A percentile compares a stretch with the other conserved stretches of the same genome.
phyloP scores from a whole-genome alignment of 2,329 filamentous ascomycete genomes.

The Stachybotrys elegans region DNA sequence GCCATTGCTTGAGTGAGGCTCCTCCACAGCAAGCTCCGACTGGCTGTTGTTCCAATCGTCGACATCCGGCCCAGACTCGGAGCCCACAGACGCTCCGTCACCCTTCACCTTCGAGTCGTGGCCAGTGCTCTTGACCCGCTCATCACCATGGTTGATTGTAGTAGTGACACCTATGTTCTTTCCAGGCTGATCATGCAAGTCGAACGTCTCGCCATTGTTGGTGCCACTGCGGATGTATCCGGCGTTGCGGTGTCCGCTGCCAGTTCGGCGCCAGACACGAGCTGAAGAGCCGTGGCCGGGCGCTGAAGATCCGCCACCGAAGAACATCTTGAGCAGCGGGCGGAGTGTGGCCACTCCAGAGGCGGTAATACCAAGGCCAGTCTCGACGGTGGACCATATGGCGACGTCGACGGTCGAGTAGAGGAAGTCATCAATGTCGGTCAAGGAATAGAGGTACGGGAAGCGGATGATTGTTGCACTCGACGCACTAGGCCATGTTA shows the following conservation, averaged over 20 bases:
- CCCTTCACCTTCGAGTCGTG: constrained; percentile 10
- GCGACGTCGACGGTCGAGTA: constrained; percentile 37
- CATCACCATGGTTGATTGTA: constrained; percentile 13
- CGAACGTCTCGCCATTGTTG: constrained; percentile 8
- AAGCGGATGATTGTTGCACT: constrained; percentile 38
- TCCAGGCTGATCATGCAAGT: constrained; percentile 6
- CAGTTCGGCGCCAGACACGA: constrained; percentile 13
- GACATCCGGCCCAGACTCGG: constrained; percentile 1
- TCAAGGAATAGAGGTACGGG: constrained; percentile 32
- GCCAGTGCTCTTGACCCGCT: not conserved
- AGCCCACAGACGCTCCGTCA: constrained; percentile 6
- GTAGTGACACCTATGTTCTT: constrained; percentile 16
- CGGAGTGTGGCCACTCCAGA: constrained; percentile 33
- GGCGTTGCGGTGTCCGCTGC: constrained; percentile 10
- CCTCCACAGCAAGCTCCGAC: constrained; percentile 12
- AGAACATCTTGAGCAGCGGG: constrained; percentile 24
- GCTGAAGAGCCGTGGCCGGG: constrained; percentile 12
- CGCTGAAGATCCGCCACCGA: constrained; percentile 11
- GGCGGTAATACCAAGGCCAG: constrained; percentile 35
- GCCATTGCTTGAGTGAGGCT: constrained; percentile 6
- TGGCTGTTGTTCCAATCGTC: constrained; percentile 18
- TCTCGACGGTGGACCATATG: constrained; percentile 41
- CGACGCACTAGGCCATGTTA: constrained; percentile 23
- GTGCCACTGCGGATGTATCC: constrained; percentile 15
- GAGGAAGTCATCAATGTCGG: constrained; percentile 33